Evolutionary conservation across 495 filamentous ascomycete genomes (phyloP), one percentile per base, ranked within the genome.

Genomic region (Pyrenula massariospora): DNA sequence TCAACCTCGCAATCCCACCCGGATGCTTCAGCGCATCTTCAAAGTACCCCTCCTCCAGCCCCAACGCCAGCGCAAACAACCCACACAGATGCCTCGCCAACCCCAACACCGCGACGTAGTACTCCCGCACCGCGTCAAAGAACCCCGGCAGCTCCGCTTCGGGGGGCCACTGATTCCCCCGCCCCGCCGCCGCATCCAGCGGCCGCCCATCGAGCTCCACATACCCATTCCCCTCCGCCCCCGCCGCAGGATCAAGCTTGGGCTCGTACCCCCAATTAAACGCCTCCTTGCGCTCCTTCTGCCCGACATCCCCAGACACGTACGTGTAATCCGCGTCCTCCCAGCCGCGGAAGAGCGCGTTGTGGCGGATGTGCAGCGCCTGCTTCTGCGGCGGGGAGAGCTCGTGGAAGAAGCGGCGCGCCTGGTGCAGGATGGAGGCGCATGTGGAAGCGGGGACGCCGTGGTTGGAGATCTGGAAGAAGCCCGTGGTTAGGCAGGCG

Each of bases 391-490:
- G 8, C 31, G 8, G 8, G 31, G 31, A 8, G 8, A 42, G 31
- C 8, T 42, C 31, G 31, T 42, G 31, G 31, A 42, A 42, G 31
- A 42, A 42, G 31, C 31, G 31, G 31, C 31, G 31, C 31, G 31
- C 31, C 31, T 42, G 31, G 8, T 5, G 8, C 8, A 42, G 31
- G 31, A 42, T 42, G 8, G 8, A 5, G 31, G 5, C 31, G 31
- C 31, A 42, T 42, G 31, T 42, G 31, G 55, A 24, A 1, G 48
- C 48, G 12, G 60, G 52, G 12, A 71, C 54, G n/a, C 62, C 62
- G 54, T 72, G 69, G 51, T 62, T 63, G 20, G 50, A 60, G 53
- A 73, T 61, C 51, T 70, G 66, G 60, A 73, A 73, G 59, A 73
- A 72, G 19, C 70, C 70, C 1, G 62, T 68, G 0, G 66, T 59